Evolutionary conservation across 2,329 filamentous ascomycete genomes (phyloP), one percentile per base, ranked within the genome.

Genomic region (Leptographium procerum): DNA sequence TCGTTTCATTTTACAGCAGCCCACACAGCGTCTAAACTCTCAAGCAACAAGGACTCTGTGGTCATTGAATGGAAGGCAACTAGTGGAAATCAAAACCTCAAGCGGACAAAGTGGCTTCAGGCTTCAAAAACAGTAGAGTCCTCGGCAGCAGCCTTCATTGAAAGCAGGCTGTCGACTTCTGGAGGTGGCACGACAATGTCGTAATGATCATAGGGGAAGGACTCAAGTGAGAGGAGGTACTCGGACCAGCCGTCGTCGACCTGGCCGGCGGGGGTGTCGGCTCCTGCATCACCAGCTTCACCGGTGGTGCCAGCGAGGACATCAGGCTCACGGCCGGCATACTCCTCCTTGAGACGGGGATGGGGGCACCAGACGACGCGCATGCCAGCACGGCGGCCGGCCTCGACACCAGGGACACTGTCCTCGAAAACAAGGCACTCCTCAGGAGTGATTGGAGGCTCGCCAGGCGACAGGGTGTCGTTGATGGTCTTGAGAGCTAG

Each of bases 391-490:
- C 94, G 83, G 57, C 94, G 78, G 5, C 91, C 94, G 2, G 90
- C 84, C 73, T 99, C 94, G 3, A 96, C 90, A 4, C 94, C 94
- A 0, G 91, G 89, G 1, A 97, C 91, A 52, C 87, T 89, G 71
- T 99, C 94, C 73, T 99, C 94, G 66, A 99, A 97, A 0, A 97
- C 94, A 19, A 99, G 77, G 69, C 94, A 97, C 72, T 97, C 92
- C 64, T 88, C 87, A 0, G 91, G 90, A 57, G 69, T 77, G 62
- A 99, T 86, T 60, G 81, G 74, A 63, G 79, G 74, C 56, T 87
- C 84, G 45, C 82, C 83, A 4, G 78, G 73, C 0, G 77, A 74
- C 8, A 95, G 76, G 19, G 83, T 83, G 50, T 82, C 81, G 72
- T 99, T 99, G 69, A 99, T 86, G 4, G 85, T 88, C 71, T 88